Evolutionary conservation across 305 asterid species (phyloP), one percentile per base, ranked within the genome.

Genomic region (Caryopteris hybrid): DNA sequence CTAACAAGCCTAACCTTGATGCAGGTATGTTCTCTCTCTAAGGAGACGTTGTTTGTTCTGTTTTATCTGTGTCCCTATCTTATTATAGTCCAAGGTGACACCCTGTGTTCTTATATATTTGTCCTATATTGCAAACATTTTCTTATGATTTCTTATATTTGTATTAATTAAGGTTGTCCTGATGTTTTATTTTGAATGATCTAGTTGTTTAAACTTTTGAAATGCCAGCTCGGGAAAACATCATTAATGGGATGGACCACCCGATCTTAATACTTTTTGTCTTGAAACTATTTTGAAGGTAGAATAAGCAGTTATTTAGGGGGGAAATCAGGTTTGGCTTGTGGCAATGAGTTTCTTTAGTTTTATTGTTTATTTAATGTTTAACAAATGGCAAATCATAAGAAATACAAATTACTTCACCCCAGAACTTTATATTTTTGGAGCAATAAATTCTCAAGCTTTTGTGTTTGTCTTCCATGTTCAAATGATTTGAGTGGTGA

Each of bases 51-150:
- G 42, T 57, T 0, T 54, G 9, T 41, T 21, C 12, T 27, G 25
- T 69, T 56, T 45, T 25, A 39, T 27, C 55, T 38, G 33, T 51
- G 14, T 27, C 34, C 22, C 22, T n/a, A 18, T 21, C 23, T 22
- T 54, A 3, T 52, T 33, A 45, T 64, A 55, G 50, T 69, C 76
- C 76, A 73, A 69, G 67, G 48, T 55, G 74, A 69, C 79, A 69
- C 79, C 76, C 36, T 72, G 75, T 38, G 6, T 61, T 13, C 31
- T 54, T 43, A 34, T 63, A 34, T 63, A 64, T 18, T 34, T 21
- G 61, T 46, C 48, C 31, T 55, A 33, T 38, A 4, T 27, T 54
- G 34, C 51, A 42, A 55, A 47, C 66, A 34, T 7, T 42, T 67
- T 43, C 14, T 48, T 51, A 21, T 61, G 61, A 67, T 53, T 64